phyloP scores from a whole-genome alignment of 2,329 filamentous ascomycete genomes.

The Cryoendolithus antarcticus region DNA sequence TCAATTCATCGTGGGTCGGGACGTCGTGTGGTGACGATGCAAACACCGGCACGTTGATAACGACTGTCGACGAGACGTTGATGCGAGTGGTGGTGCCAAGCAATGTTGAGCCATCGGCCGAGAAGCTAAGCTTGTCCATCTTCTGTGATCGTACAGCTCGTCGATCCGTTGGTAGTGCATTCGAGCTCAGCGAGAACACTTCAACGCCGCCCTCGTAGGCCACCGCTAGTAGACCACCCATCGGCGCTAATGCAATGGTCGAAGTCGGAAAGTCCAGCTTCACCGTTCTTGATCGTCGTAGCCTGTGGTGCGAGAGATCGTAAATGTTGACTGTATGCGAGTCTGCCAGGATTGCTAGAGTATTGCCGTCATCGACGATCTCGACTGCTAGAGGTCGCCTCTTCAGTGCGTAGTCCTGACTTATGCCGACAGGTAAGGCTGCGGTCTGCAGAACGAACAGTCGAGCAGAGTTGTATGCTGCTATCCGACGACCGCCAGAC shows the following conservation, averaged over 20 bases:
- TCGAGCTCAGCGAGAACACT: constrained; percentile 60
- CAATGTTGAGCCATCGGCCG: constrained; percentile 25
- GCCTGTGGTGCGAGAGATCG: constrained; percentile 51
- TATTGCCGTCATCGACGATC: constrained; percentile 62
- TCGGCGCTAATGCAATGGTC: constrained; percentile 69
- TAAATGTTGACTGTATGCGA: constrained; percentile 79
- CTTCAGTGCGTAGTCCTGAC: constrained; percentile 67
- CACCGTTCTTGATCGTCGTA: constrained; percentile 54
- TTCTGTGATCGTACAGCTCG: constrained; percentile 22
- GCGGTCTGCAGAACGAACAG: constrained; percentile 67
- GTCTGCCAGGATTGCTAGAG: constrained; percentile 66
- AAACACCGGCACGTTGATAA: constrained; percentile 24
- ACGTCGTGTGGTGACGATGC: constrained; percentile 17
- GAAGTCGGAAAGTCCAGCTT: constrained; percentile 66
- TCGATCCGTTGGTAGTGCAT: constrained; percentile 31
- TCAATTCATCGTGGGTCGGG: constrained; percentile 24
- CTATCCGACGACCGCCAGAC: constrained; percentile 57
- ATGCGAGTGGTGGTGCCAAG: constrained; percentile 26
- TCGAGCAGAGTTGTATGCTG: constrained; percentile 75
- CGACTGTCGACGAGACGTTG: constrained; percentile 23
- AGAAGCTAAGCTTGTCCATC: constrained; percentile 25
- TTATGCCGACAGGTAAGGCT: constrained; percentile 42
- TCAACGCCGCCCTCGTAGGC: constrained; percentile 81
- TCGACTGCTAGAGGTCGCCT: constrained; percentile 64
- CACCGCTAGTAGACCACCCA: constrained; percentile 68